phyloP scores from a whole-genome alignment of 768 basidiomycete species.

The Lentinula sp. region DNA sequence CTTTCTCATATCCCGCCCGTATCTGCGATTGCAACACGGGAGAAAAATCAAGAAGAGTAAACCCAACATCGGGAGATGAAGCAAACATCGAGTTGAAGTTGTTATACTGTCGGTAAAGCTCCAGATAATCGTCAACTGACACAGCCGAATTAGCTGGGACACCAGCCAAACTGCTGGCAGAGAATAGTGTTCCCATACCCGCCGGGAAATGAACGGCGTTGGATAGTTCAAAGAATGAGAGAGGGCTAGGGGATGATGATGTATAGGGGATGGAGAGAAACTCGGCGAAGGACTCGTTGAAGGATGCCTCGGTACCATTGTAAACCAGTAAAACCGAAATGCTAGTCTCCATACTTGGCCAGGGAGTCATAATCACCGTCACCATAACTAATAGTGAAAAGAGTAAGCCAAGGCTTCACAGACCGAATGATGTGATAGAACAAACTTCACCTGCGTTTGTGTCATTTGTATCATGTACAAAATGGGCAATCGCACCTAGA shows the following conservation, averaged over 20 bases:
- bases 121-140: slow-evolving; percentile 17
- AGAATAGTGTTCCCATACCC: slow-evolving; percentile 25
- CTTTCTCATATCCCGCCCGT: slow-evolving; percentile 22
- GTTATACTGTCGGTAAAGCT: slow-evolving; percentile 24
- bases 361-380: slow-evolving; percentile 12
- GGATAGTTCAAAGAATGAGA: slow-evolving; percentile 31
- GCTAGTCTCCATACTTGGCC: slow-evolving; percentile 15
- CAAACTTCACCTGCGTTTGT: slow-evolving; percentile 27
- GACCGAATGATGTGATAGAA: neutral
- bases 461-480: slow-evolving; percentile 28
- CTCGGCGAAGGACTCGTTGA: slow-evolving; percentile 25
- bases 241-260: slow-evolving; percentile 19
- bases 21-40: slow-evolving; percentile 29
- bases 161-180: slow-evolving; percentile 25
- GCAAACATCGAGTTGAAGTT: slow-evolving; percentile 19
- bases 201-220: slow-evolving; percentile 20
- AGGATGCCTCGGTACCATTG: slow-evolving; percentile 25
- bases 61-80: slow-evolving; percentile 14
- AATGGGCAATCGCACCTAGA: slow-evolving; percentile 28
- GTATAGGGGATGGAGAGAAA: slow-evolving; percentile 31
- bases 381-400: slow-evolving; percentile 17
- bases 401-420: neutral
- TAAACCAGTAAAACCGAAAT: slow-evolving; percentile 27
- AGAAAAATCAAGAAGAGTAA: slow-evolving; percentile 29
- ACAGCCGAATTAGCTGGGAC: neutral